phyloP scores from a whole-genome alignment of 2,329 filamentous ascomycete species.

The Colletotrichum sp. region DNA sequence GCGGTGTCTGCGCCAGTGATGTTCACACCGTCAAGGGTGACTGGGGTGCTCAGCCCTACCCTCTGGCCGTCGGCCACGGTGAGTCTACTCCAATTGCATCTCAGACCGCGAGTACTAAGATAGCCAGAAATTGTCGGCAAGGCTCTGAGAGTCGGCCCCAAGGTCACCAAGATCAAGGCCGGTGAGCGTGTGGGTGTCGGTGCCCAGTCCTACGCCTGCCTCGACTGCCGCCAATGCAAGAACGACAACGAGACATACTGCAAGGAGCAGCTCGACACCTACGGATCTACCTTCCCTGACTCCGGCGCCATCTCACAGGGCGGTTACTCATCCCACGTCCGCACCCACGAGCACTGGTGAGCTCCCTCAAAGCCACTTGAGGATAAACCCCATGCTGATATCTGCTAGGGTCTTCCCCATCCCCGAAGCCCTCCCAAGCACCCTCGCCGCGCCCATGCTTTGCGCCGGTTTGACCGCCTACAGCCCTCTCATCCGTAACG shows the following conservation, averaged over 20 bases:
- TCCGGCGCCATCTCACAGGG: conserved; percentile 68
- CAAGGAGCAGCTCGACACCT: conserved; percentile 63
- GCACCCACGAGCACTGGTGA: conserved; percentile 77
- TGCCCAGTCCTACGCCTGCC: conserved; percentile 69
- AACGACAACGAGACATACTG: conserved; percentile 74
- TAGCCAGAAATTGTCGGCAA: conserved; percentile 69
- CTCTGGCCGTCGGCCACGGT: conserved; percentile 72
- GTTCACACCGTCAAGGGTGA: conserved; percentile 73
- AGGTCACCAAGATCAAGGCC: conserved; percentile 64
- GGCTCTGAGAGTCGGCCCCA: conserved; percentile 69
- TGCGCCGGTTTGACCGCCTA: conserved; percentile 85
- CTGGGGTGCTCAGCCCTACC: conserved; percentile 68
- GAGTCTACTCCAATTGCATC: conserved; percentile 26
- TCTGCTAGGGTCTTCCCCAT: conserved; percentile 68
- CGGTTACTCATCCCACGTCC: conserved; percentile 68
- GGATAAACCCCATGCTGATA: background rate
- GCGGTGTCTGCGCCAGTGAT: conserved; percentile 77
- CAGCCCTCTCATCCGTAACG: conserved; percentile 78
- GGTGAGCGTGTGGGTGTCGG: conserved; percentile 73
- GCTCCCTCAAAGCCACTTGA: background rate
- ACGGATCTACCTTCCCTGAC: conserved; percentile 60
- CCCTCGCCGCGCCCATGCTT: conserved; percentile 77
- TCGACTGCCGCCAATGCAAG: conserved; percentile 68
- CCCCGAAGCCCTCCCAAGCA: conserved; percentile 69
- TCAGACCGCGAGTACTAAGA: background rate